Evolutionary conservation across 306 rosid genomes (phyloP).

Genomic region (Inga oerstediana): DNA sequence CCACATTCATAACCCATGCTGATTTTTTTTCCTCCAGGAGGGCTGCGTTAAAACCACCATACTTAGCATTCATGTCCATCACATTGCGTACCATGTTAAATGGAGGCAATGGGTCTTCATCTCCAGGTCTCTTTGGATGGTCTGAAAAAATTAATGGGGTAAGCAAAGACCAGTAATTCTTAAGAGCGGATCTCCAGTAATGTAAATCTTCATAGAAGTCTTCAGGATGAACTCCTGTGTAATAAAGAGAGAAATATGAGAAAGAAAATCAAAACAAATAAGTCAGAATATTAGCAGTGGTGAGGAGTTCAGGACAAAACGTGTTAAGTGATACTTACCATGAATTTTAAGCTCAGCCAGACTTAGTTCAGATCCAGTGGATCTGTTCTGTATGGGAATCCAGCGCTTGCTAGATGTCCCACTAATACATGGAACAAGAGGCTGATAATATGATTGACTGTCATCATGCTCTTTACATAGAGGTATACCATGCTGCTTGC

Average conservation of each 20-base stretch:
- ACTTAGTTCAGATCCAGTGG: slow-evolving; percentile 62
- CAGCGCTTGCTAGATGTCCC: slow-evolving; percentile 81
- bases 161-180: slow-evolving; percentile 91
- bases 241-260: slow-evolving; percentile 42
- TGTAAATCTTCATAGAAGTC: slow-evolving; percentile 82
- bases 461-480: slow-evolving; percentile 74
- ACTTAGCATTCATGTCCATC: slow-evolving; percentile 93
- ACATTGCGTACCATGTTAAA: slow-evolving; percentile 96
- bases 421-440: slow-evolving; percentile 85
- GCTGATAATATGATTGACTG: slow-evolving; percentile 66
- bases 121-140: slow-evolving; percentile 99
- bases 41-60: slow-evolving; percentile 91
- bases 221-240: slow-evolving; percentile 84
- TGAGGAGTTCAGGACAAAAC: slow-evolving; percentile 23
- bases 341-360: slow-evolving; percentile 78
- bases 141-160: slow-evolving; percentile 98
- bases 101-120: slow-evolving; percentile 98
- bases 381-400: slow-evolving; percentile 87
- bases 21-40: slow-evolving; percentile 83
- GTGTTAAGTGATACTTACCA: slow-evolving; percentile 69
- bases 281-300: slow-evolving; percentile 1
- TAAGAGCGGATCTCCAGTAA: slow-evolving; percentile 72
- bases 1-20: slow-evolving; percentile 98
- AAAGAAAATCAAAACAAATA: slow-evolving; percentile 24
- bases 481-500: slow-evolving; percentile 62